Percentiles rank a stretch among this genome's conserved stretches.
Conservation (phyloP, 805 yeast species). For the Zygoascus ofunaensis region DNA sequence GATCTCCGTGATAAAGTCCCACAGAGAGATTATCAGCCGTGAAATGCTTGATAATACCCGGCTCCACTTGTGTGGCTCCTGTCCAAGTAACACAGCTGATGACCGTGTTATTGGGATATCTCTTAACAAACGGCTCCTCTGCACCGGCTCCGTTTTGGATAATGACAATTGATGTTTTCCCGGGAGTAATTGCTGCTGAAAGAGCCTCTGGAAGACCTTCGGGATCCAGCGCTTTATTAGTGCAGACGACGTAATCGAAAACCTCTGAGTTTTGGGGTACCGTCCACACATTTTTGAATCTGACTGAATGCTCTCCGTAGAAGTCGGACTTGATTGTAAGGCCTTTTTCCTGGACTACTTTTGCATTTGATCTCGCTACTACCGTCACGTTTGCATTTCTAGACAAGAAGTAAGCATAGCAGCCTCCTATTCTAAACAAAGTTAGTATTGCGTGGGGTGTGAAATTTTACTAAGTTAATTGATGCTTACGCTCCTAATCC, state of each 20-base stretch:
- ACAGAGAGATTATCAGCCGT: slow-evolving; percentile 40
- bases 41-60: slow-evolving; percentile 23
- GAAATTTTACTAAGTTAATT: too few relatives aligned
- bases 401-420: background rate
- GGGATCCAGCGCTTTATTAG: slow-evolving; percentile 12
- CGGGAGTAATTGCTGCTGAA: slow-evolving; percentile 8
- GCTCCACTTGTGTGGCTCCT: slow-evolving; percentile 5
- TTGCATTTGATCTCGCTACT: slow-evolving; percentile 1
- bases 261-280: background rate
- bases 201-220: slow-evolving; percentile 28
- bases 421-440: slow-evolving; percentile 1
- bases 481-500: slow-evolving; percentile 2
- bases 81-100: slow-evolving; percentile 11
- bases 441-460: too few relatives aligned
- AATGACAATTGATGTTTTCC: slow-evolving; percentile 12
- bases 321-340: background rate
- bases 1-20: slow-evolving; percentile 35
- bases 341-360: slow-evolving; percentile 1
- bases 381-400: slow-evolving; percentile 1
- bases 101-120: slow-evolving; percentile 11
- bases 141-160: slow-evolving; percentile 14
- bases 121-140: slow-evolving; percentile 8
- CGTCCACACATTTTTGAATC: background rate
- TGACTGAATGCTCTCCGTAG: background rate
- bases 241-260: slow-evolving; percentile 10